Conservation (phyloP, 2,329 filamentous ascomycete species). For the Aspergillus glaucus region DNA sequence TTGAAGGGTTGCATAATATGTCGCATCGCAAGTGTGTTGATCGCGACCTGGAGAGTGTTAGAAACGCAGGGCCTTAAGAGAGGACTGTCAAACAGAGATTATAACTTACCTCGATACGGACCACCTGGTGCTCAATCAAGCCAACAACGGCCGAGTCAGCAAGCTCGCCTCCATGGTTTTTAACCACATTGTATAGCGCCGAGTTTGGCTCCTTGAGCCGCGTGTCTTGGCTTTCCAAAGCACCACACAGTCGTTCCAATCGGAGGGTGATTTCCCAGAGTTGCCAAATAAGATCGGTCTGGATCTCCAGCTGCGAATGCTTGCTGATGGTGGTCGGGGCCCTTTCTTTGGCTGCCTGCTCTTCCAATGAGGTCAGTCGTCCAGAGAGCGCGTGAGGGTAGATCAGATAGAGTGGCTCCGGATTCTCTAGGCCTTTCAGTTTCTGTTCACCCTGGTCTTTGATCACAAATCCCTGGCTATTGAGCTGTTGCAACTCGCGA, state of each 20-base stretch:
- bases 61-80: background rate
- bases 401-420: slow-evolving; percentile 89
- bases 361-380: slow-evolving; percentile 47
- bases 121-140: slow-evolving; percentile 91
- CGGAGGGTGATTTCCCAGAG: slow-evolving; percentile 85
- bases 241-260: slow-evolving; percentile 87
- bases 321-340: slow-evolving; percentile 53
- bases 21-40: slow-evolving; percentile 71
- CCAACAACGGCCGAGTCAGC: slow-evolving; percentile 82
- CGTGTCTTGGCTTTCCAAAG: slow-evolving; percentile 64
- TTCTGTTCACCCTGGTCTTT: slow-evolving; percentile 95
- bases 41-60: slow-evolving; percentile 58
- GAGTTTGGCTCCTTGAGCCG: slow-evolving; percentile 74
- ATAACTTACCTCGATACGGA: slow-evolving; percentile 77
- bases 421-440: slow-evolving; percentile 94
- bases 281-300: slow-evolving; percentile 79
- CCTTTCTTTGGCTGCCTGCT: slow-evolving; percentile 42
- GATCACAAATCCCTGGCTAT: slow-evolving; percentile 88
- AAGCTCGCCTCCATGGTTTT: slow-evolving; percentile 69
- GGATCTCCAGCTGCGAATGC: slow-evolving; percentile 65
- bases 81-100: background rate
- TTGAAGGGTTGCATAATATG: slow-evolving; percentile 69
- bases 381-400: slow-evolving; percentile 85
- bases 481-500: slow-evolving; percentile 78
- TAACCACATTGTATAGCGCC: slow-evolving; percentile 69